Base-by-base conservation (phyloP, 176 grass and related monocot genomes). In the Eragrostis nindensis region DNA sequence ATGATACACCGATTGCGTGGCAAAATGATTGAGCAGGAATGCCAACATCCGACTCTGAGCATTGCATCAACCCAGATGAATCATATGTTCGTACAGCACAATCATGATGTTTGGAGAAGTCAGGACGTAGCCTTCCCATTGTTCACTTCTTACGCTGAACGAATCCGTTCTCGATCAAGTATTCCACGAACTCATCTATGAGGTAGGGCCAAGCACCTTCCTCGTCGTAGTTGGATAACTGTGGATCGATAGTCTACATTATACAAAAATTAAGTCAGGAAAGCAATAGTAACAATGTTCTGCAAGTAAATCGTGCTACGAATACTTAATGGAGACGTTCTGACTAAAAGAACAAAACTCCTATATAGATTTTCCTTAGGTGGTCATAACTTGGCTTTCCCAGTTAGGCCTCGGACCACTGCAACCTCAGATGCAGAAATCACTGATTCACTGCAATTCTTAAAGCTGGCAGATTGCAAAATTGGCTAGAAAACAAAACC, bases 171-270 rank as follows among this genome's bases (percentile, higher is more conserved):
- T 93, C 96, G 1, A 78, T 88, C 73, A 99, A 74, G 73, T 95
- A 94, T 39, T 99, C 96, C 61, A 99, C 96, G 53, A 99, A 99
- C 79, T 99, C 96, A 30, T 99, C 96, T 70, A 99, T 93, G 48
- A 99, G 88, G 78, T 99, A 99, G 30, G 96, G 92, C 96, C 96
- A 99, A 76, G 96, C 96, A 70, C 96, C 96, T 79, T 99, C 92
- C 67, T 89, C 88, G 0, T 99, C 96, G 1, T 91, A 99, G 82
- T 99, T 95, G 59, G 96, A 89, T 81, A 99, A 40, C 75, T 95
- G 88, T 19, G 91, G 90, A 82, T 95, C 96, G 6, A 95, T 87
- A 15, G 86, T 91, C 96, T 99, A 82, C 56, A 73, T 17, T 18
- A 62, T 15, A 27, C 49, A 78, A 9, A 25, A 25, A 4, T 13